Conservation (phyloP, 352 stramenopile genomes). For the Globisporangium uncinulatum region DNA sequence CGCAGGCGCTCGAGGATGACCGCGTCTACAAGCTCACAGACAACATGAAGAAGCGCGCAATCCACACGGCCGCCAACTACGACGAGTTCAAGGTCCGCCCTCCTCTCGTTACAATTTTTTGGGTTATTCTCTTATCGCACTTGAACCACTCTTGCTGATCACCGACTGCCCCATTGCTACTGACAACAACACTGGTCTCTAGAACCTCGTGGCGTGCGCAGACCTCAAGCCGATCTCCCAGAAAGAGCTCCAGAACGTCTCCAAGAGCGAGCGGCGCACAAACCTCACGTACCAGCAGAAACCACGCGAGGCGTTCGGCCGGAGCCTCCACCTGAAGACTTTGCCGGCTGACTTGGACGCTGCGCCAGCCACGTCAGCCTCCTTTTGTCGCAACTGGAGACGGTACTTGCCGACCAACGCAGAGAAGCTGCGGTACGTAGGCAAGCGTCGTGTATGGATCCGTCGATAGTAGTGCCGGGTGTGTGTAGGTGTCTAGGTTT, state of each 20-base stretch:
- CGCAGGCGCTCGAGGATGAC: conserved; percentile 68
- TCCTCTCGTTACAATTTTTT: neutral
- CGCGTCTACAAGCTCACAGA: conserved; percentile 82
- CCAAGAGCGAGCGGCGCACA: conserved; percentile 32
- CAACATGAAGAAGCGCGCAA: conserved; percentile 85
- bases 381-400: conserved; percentile 71
- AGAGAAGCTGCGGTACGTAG: conserved; percentile 41
- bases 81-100: conserved; percentile 81
- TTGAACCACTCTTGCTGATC: neutral
- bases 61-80: conserved; percentile 78
- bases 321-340: conserved; percentile 20
- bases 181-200: conserved; percentile 1
- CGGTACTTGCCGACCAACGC: conserved; percentile 50
- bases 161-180: neutral
- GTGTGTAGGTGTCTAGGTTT: neutral
- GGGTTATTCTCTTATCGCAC: neutral
- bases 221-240: conserved; percentile 79
- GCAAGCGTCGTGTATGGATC: neutral
- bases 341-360: conserved; percentile 17
- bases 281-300: conserved; percentile 67
- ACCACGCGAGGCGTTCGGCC: conserved; percentile 20
- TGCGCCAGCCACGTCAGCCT: conserved; percentile 34
- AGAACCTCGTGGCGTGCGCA: conserved; percentile 83
- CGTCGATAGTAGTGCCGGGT: neutral
- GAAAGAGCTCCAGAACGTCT: conserved; percentile 61